phyloP scores from a whole-genome alignment of 768 basidiomycete genomes.

The Asterophora parasitica region DNA sequence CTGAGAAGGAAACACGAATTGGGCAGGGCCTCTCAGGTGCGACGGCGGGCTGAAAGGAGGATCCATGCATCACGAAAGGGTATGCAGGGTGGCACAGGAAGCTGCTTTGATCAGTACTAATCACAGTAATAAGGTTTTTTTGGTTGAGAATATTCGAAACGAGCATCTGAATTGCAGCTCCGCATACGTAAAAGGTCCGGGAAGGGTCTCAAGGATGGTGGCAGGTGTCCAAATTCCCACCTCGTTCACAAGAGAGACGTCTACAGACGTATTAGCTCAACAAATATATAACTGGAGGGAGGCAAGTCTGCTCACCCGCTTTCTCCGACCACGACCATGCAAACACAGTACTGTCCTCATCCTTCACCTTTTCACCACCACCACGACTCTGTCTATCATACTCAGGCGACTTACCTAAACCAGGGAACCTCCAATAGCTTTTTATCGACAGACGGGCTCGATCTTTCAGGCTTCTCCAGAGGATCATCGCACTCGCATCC shows the following conservation, averaged over 20 bases:
- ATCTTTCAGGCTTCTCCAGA: constrained; percentile 42
- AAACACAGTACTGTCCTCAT: constrained; percentile 30
- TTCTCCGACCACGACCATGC: constrained; percentile 32
- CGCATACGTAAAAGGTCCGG: constrained; percentile 42
- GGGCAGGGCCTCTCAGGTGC: constrained; percentile 11
- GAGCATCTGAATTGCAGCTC: constrained; percentile 34
- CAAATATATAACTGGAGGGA: constrained; percentile 42
- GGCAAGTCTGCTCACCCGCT: constrained; percentile 29
- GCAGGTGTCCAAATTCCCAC: constrained; percentile 43
- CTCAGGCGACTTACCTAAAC: constrained; percentile 11
- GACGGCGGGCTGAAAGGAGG: constrained; percentile 8
- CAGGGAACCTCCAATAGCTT: constrained; percentile 24
- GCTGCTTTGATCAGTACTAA: background rate
- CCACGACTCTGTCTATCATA: constrained; percentile 24
- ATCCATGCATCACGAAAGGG: constrained; percentile 10
- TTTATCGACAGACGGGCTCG: constrained; percentile 28
- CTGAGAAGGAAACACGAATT: constrained; percentile 13
- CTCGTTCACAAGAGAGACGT: constrained; percentile 35
- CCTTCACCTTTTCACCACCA: constrained; percentile 22
- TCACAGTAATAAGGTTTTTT: constrained; percentile 12
- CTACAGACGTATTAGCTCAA: constrained; percentile 37
- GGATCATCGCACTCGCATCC: constrained; percentile 45
- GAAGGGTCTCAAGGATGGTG: constrained; percentile 36
- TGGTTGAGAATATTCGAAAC: constrained; percentile 27
- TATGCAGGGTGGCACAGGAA: constrained; percentile 5